phyloP scores from a whole-genome alignment of 2,329 filamentous ascomycete genomes.

The Sporothrix curviconia region DNA sequence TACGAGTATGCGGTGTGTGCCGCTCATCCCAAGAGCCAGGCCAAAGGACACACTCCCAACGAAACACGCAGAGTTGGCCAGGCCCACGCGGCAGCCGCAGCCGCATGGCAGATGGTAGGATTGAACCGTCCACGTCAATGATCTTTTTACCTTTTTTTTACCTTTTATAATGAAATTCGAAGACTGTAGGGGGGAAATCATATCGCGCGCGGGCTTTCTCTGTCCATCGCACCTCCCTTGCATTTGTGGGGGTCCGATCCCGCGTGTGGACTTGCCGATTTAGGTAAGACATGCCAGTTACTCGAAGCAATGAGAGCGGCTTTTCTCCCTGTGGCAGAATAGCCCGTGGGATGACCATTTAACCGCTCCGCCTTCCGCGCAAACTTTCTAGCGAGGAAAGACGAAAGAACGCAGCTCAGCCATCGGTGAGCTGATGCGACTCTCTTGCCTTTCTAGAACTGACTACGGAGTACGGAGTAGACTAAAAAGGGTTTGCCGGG shows the following conservation, averaged over 20 bases:
- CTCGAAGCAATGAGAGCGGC: background rate
- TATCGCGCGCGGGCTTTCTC: background rate
- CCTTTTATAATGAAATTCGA: background rate
- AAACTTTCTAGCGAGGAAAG: too few relatives aligned
- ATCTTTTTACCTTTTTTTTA: background rate
- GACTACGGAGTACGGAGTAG: background rate
- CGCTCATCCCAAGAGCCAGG: conserved; percentile 1
- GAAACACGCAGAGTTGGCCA: background rate
- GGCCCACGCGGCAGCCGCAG: background rate
- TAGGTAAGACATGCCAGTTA: conserved; percentile 2
- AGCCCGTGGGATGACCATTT: too few relatives aligned
- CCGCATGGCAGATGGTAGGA: background rate
- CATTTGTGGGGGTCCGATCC: conserved; percentile 4
- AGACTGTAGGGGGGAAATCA: background rate
- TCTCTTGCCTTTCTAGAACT: too few relatives aligned
- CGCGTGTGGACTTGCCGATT: conserved; percentile 14
- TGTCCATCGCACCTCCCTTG: background rate
- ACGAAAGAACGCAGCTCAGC: too few relatives aligned
- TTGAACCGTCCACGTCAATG: background rate
- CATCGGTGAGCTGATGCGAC: too few relatives aligned
- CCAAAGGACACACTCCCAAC: background rate
- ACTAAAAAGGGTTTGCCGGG: background rate
- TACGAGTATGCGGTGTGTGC: background rate
- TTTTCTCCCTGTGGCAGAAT: background rate
- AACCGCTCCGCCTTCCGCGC: background rate